phyloP scores from a whole-genome alignment of 2,329 filamentous ascomycete species.

The Amylocarpus encephaloides region DNA sequence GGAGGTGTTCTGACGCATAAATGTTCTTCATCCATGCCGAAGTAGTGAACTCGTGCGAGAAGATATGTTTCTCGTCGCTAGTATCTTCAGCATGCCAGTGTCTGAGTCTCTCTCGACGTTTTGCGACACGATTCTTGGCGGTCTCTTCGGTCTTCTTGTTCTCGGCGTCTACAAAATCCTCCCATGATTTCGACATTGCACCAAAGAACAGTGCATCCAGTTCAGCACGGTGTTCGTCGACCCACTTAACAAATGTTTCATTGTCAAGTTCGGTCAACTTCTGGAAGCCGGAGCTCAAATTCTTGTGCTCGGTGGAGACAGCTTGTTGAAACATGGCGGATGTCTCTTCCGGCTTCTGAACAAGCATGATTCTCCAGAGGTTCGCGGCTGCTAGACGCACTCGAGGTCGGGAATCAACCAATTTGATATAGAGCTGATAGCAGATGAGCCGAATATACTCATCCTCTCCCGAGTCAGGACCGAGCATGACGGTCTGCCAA shows the following conservation, averaged over 20 bases:
- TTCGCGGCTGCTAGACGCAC: conserved; percentile 74
- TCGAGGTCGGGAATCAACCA: conserved; percentile 62
- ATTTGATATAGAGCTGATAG: conserved; percentile 86
- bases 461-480: conserved; percentile 69
- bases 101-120: conserved; percentile 75
- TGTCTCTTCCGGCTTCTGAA: conserved; percentile 86
- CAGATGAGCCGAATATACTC: conserved; percentile 80
- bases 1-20: conserved; percentile 83
- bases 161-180: conserved; percentile 76
- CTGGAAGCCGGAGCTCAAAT: conserved; percentile 70
- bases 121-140: conserved; percentile 61
- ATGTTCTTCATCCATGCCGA: conserved; percentile 94
- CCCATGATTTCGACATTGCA: conserved; percentile 76
- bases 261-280: conserved; percentile 85
- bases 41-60: conserved; percentile 80
- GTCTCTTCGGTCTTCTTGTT: conserved; percentile 75
- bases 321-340: conserved; percentile 66
- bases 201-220: conserved; percentile 80
- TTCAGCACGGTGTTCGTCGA: conserved; percentile 72
- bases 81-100: conserved; percentile 69
- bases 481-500: conserved; percentile 89
- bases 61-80: conserved; percentile 62
- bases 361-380: conserved; percentile 84
- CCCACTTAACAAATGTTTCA: conserved; percentile 79
- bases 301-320: conserved; percentile 62